Evolutionary conservation across 352 stramenopile genomes (phyloP).

Genomic region (Pythium aristosporum): DNA sequence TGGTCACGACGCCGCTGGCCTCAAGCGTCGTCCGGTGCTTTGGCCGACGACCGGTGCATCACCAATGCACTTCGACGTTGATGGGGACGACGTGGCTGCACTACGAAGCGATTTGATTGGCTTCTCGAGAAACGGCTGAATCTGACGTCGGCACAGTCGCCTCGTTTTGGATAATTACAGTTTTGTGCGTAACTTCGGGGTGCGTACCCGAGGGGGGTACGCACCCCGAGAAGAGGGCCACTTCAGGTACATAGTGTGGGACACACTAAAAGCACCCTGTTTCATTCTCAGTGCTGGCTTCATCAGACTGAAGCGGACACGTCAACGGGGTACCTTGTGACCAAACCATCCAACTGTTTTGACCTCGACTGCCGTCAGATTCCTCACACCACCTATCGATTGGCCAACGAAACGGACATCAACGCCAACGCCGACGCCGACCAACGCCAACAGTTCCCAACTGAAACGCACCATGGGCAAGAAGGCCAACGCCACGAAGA

Average conservation of each 20-base stretch:
- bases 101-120: constrained; percentile 18
- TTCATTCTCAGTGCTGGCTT: too few relatives aligned
- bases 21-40: constrained; percentile 25
- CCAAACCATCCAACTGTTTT: neutral
- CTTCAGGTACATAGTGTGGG: too few relatives aligned
- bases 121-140: constrained; percentile 6
- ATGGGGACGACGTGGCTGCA: constrained; percentile 25
- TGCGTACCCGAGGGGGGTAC: too few relatives aligned
- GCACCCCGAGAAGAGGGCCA: too few relatives aligned
- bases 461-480: constrained; percentile 14
- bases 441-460: constrained; percentile 3
- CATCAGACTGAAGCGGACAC: too few relatives aligned
- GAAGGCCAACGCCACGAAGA: constrained; percentile 1
- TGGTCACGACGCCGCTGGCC: neutral
- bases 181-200: too few relatives aligned
- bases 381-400: too few relatives aligned
- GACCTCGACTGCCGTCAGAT: too few relatives aligned
- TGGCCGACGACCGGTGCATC: constrained; percentile 23
- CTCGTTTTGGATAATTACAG: too few relatives aligned
- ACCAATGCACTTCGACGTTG: constrained; percentile 26
- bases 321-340: too few relatives aligned
- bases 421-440: constrained; percentile 1
- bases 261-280: too few relatives aligned
- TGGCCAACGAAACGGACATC: neutral
- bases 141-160: neutral